Percentiles rank a stretch among this genome's conserved stretches.
Conservation (phyloP, 1,284 basidiomycete genomes). For the Leccinum pachyderme region DNA sequence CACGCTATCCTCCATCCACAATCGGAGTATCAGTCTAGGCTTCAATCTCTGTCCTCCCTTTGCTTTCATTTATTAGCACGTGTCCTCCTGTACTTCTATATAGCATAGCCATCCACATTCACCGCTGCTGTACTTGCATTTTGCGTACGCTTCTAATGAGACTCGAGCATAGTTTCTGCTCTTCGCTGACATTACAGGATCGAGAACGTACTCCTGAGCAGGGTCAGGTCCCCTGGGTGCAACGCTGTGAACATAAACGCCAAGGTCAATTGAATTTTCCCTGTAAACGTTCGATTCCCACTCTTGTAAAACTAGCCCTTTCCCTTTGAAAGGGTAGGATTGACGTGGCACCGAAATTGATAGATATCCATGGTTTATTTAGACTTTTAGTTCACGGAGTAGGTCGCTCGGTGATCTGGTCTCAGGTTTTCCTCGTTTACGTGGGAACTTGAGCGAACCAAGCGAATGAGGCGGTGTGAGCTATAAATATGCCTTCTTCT, state of each 20-base stretch:
- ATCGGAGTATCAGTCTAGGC: conserved; percentile 25
- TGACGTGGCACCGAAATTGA: conserved; percentile 14
- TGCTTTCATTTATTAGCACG: conserved; percentile 21
- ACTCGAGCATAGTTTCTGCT: neutral
- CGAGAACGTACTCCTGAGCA: conserved; percentile 2
- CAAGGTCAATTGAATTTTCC: conserved; percentile 11
- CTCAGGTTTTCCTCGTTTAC: conserved; percentile 18
- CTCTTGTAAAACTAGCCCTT: conserved; percentile 6
- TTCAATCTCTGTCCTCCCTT: neutral
- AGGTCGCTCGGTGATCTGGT: neutral
- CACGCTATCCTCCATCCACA: conserved; percentile 21
- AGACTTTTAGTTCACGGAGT: conserved; percentile 24
- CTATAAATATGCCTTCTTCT: conserved; percentile 23
- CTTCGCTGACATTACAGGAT: neutral
- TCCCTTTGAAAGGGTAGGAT: conserved; percentile 10
- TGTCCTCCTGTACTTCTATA: conserved; percentile 28
- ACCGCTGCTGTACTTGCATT: conserved; percentile 20
- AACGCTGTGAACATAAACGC: conserved; percentile 3
- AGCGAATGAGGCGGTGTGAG: conserved; percentile 24
- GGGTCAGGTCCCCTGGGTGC: conserved; percentile 11
- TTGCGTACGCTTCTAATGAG: conserved; percentile 22
- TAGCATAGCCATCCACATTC: conserved; percentile 23
- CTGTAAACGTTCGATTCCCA: conserved; percentile 12
- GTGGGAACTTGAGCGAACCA: conserved; percentile 15
- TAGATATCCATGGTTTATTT: conserved; percentile 19